Base-by-base conservation (phyloP, 2,329 filamentous ascomycete genomes). In the Claviceps spartinae region DNA sequence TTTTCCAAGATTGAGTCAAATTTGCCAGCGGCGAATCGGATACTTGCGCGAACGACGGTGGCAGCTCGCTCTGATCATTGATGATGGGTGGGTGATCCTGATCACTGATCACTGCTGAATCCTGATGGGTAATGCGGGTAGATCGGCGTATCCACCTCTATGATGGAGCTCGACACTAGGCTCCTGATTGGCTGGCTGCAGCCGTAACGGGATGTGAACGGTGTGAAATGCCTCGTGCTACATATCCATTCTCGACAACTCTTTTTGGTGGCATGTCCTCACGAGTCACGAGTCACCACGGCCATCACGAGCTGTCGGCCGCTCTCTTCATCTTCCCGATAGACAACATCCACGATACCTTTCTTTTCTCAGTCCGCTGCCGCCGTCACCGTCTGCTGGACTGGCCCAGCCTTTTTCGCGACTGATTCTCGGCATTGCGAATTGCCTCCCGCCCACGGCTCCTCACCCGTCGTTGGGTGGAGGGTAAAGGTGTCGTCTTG, bases 181-280 rank as follows among this genome's bases (percentile, higher is more conserved):
- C 26, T n/a, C 22, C 11, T 53, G 48, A 50, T 50, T 53, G 52
- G 52, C 26, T 42, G 43, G 30, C 30, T 34, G 30, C 9, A 11
- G 1, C 30, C 9, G 30, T 3, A 34, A 34, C 30, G 30, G 30
- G 30, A 11, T 2, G 26, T 34, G 30, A 34, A 34, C 9, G 30
- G 24, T 22, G 26, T 30, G 26, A 30, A 30, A 9, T 9, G 8
- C 26, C 26, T 30, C 26, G 8, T 30, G 26, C 26, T 24, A 34
- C 18, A 18, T 18, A 18, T 4, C 30, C 30, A 11, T 34, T 34
- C 30, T 11, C 30, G 30, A 34, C 3, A 34, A 34, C 30, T 2
- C 30, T 34, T 34, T 34, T 34, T 34, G 30, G 30, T 49, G 24
- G n/a, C 51, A 49, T 46, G 50, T 36, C 34, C n/a, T 16, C 50